These are phyloP conservation scores for Microcera coccophila DNA, from an alignment of 2,329 filamentous ascomycete species.

Conservation along the genomic window DNA sequence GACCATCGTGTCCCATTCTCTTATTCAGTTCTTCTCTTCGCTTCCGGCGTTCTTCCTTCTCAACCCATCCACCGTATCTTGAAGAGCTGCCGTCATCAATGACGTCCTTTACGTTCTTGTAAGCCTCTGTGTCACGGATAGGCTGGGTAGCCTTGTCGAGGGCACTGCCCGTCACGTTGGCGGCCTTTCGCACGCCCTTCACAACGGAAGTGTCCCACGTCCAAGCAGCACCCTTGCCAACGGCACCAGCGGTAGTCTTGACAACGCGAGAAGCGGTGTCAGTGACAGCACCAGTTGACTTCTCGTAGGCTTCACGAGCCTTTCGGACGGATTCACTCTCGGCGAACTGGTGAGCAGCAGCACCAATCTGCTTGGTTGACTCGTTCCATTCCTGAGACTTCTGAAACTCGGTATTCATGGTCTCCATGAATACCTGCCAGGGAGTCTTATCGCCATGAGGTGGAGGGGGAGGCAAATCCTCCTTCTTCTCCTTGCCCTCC, in stretches of 20 bases:
- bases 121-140: slow-evolving; percentile 90
- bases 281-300: slow-evolving; percentile 77
- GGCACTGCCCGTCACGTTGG: slow-evolving; percentile 78
- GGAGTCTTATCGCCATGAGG: slow-evolving; percentile 97
- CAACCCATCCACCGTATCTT: slow-evolving; percentile 91
- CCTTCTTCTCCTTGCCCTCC: slow-evolving; percentile 57
- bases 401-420: slow-evolving; percentile 90
- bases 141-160: slow-evolving; percentile 94
- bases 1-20: slow-evolving; percentile 47
- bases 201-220: slow-evolving; percentile 95
- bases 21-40: slow-evolving; percentile 71
- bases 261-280: slow-evolving; percentile 74
- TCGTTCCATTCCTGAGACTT: slow-evolving; percentile 99
- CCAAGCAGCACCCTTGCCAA: slow-evolving; percentile 90
- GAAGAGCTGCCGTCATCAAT: slow-evolving; percentile 97
- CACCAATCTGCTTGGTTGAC: slow-evolving; percentile 89
- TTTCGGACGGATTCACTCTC: slow-evolving; percentile 88
- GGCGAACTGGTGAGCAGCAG: slow-evolving; percentile 82
- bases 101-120: slow-evolving; percentile 89
- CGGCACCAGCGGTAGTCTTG: slow-evolving; percentile 78
- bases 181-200: slow-evolving; percentile 83
- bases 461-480: slow-evolving; percentile 78
- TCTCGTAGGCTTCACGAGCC: slow-evolving; percentile 81
- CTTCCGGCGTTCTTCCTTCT: slow-evolving; percentile 88
- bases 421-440: slow-evolving; percentile 98